Percentiles rank a stretch among this genome's conserved stretches.
Conservation (phyloP, 2,329 filamentous ascomycete species). For the Talaromyces albobiverticillius region DNA sequence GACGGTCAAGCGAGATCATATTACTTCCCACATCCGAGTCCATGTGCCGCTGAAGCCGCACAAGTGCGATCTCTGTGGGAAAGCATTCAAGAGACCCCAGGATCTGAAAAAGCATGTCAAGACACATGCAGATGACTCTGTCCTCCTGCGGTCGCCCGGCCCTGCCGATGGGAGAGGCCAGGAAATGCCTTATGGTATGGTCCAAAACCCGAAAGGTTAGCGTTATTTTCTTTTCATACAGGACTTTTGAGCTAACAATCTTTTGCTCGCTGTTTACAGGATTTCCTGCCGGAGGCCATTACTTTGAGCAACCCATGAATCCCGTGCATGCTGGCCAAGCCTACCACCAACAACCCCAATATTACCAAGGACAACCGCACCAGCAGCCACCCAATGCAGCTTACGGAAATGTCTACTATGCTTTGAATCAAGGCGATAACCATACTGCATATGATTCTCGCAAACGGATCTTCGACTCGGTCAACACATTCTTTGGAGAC, state of each 20-base stretch:
- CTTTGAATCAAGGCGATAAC: conserved; percentile 62
- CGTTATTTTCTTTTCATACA: conserved; percentile 4
- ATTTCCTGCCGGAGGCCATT: conserved; percentile 49
- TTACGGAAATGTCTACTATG: conserved; percentile 75
- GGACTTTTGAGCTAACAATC: neutral
- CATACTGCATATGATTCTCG: conserved; percentile 65
- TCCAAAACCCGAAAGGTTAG: conserved; percentile 36
- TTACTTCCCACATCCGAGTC: conserved; percentile 97
- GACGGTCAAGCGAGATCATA: conserved; percentile 97
- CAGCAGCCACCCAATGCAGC: conserved; percentile 55
- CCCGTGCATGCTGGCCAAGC: conserved; percentile 42
- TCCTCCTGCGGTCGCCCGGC: conserved; percentile 64
- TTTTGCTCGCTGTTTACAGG: conserved; percentile 21
- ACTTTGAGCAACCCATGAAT: conserved; percentile 48
- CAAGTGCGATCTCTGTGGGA: conserved; percentile 98
- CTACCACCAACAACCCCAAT: conserved; percentile 45
- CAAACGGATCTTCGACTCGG: conserved; percentile 80
- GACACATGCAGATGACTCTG: conserved; percentile 94
- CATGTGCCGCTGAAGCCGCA: conserved; percentile 99
- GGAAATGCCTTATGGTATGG: conserved; percentile 38
- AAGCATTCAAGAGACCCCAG: conserved; percentile 98
- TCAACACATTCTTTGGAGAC: conserved; percentile 92
- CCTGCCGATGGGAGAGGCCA: conserved; percentile 48
- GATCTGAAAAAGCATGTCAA: conserved; percentile 99
- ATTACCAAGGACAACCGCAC: conserved; percentile 55